These are phyloP conservation scores for Saccharomyces cerevisiae DNA, from an alignment of 805 yeast species.

Conservation along the genomic window DNA sequence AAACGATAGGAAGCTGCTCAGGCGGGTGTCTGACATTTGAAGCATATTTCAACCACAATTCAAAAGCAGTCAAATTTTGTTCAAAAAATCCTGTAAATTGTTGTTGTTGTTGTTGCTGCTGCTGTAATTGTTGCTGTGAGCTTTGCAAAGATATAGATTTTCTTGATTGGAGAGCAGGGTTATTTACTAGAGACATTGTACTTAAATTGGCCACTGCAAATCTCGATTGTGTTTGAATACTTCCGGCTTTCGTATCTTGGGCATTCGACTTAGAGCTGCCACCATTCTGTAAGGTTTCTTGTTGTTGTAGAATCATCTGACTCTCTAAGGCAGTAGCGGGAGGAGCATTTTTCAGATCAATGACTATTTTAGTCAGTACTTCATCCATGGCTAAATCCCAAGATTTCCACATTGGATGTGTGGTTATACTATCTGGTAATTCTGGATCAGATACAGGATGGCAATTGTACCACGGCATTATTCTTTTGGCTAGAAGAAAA, in stretches of 20 bases:
- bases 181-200: conserved; percentile 31
- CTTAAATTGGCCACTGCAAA: conserved; percentile 30
- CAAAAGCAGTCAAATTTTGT: conserved; percentile 93
- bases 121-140: conserved; percentile 5
- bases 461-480: conserved; percentile 88
- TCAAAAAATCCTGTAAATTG: conserved; percentile 92
- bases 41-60: conserved; percentile 89
- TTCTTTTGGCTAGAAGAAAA: conserved; percentile 81
- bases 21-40: conserved; percentile 81
- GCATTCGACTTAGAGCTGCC: conserved; percentile 3
- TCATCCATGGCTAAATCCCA: conserved; percentile 98
- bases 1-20: conserved; percentile 86
- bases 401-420: conserved; percentile 93
- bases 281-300: conserved; percentile 14
- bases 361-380: conserved; percentile 65
- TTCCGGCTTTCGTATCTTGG: conserved; percentile 14
- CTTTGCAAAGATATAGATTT: conserved; percentile 3
- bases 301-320: conserved; percentile 21
- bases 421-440: conserved; percentile 69
- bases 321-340: conserved; percentile 24
- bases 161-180: conserved; percentile 14
- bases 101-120: conserved; percentile 35
- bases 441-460: conserved; percentile 93
- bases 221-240: conserved; percentile 23
- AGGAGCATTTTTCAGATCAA: conserved; percentile 32